phyloP scores from a whole-genome alignment of 305 asterid species.

The Fraxinus nigra region DNA sequence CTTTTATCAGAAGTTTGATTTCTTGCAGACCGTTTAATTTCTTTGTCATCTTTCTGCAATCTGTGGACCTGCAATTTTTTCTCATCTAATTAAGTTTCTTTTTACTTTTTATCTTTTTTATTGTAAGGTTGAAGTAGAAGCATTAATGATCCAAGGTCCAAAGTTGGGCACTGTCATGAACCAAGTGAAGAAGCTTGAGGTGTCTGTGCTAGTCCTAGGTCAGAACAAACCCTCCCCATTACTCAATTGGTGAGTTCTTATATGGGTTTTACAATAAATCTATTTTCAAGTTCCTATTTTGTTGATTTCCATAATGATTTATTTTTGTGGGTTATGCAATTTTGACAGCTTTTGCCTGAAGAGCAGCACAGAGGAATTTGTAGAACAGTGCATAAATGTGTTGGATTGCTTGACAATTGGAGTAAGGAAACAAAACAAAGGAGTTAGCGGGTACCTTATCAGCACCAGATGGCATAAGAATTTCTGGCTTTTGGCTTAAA shows the following conservation, averaged over 20 bases:
- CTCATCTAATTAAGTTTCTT: background rate
- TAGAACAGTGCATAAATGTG: constrained; percentile 63
- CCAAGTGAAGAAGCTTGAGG: constrained; percentile 93
- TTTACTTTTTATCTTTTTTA: background rate
- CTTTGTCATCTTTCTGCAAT: background rate
- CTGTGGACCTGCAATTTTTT: background rate
- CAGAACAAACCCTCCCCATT: constrained; percentile 62
- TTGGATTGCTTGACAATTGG: constrained; percentile 84
- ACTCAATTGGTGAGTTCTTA: constrained; percentile 48
- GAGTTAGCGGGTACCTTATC: constrained; percentile 83
- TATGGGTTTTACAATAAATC: background rate
- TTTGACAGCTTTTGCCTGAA: constrained; percentile 53
- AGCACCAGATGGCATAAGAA: constrained; percentile 94
- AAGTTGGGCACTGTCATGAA: constrained; percentile 64
- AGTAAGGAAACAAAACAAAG: constrained; percentile 71
- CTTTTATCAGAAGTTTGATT: background rate
- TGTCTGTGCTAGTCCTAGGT: constrained; percentile 78
- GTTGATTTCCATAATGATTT: background rate
- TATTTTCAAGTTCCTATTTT: background rate
- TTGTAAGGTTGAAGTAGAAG: constrained; percentile 81
- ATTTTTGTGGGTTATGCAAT: background rate
- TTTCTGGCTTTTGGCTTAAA: constrained; percentile 87
- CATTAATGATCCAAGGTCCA: constrained; percentile 77
- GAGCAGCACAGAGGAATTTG: constrained; percentile 60
- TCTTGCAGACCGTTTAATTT: background rate